These are phyloP conservation scores for Botrytis porri DNA, from an alignment of 2,329 filamentous ascomycete species.

Conservation along the genomic window DNA sequence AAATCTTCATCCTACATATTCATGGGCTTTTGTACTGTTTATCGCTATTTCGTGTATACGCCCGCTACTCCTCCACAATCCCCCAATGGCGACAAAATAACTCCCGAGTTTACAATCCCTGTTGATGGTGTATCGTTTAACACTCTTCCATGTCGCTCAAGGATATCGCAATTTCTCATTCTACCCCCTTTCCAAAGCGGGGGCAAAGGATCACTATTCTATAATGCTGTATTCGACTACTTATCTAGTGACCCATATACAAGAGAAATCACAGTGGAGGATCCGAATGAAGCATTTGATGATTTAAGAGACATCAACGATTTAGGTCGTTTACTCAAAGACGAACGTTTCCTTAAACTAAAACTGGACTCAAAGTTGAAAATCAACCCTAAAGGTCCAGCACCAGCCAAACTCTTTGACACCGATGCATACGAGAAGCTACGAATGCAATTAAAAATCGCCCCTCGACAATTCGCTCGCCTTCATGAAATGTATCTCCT, in stretches of 20 bases:
- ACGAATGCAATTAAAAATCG: constrained; percentile 66
- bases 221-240: constrained; percentile 71
- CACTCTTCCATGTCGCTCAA: constrained; percentile 69
- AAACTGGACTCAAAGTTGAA: constrained; percentile 51
- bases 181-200: constrained; percentile 81
- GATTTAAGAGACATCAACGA: constrained; percentile 75
- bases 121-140: constrained; percentile 43
- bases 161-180: constrained; percentile 92
- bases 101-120: constrained; percentile 45
- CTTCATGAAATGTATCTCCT: constrained; percentile 74
- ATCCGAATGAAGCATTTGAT: constrained; percentile 85
- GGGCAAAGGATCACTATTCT: constrained; percentile 77
- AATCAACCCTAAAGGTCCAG: constrained; percentile 48
- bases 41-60: constrained; percentile 73
- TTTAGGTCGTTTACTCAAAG: constrained; percentile 58
- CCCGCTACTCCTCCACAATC: constrained; percentile 46
- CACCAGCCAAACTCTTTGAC: constrained; percentile 58
- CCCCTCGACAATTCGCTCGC: constrained; percentile 70
- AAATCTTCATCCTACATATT: constrained; percentile 66
- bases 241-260: constrained; percentile 63
- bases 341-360: constrained; percentile 56
- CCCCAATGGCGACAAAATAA: constrained; percentile 35
- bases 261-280: constrained; percentile 86
- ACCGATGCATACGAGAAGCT: constrained; percentile 53
- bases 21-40: constrained; percentile 85